These are phyloP conservation scores for Lodderomyces metapsilosis DNA, from an alignment of 1,139 yeast species.

Conservation along the genomic window DNA sequence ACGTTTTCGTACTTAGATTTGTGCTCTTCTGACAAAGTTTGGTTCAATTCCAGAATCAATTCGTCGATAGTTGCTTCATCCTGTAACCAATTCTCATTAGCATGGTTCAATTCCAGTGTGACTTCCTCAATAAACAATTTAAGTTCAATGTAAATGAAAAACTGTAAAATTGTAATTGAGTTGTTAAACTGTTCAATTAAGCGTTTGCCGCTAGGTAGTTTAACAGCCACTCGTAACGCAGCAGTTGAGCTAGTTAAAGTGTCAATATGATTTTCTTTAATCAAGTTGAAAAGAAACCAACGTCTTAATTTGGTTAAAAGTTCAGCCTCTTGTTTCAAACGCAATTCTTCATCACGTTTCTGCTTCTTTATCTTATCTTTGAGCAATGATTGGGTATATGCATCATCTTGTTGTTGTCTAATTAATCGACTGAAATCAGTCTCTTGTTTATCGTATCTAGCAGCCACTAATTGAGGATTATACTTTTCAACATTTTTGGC, in stretches of 20 bases:
- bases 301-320: slow-evolving; percentile 13
- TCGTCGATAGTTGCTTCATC: slow-evolving; percentile 14
- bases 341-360: slow-evolving; percentile 31
- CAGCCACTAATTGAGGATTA: slow-evolving; percentile 52
- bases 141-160: slow-evolving; percentile 65
- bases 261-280: slow-evolving; percentile 16
- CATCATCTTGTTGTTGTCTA: slow-evolving; percentile 58
- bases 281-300: slow-evolving; percentile 15
- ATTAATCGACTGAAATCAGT: slow-evolving; percentile 49
- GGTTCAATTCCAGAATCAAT: slow-evolving; percentile 9
- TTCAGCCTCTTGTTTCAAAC: slow-evolving; percentile 16
- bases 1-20: slow-evolving; percentile 12
- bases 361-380: slow-evolving; percentile 40
- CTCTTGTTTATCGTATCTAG: slow-evolving; percentile 52
- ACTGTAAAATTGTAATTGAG: slow-evolving; percentile 49
- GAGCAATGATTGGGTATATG: slow-evolving; percentile 50
- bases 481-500: slow-evolving; percentile 37
- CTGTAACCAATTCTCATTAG: slow-evolving; percentile 15
- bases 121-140: slow-evolving; percentile 23
- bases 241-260: slow-evolving; percentile 11
- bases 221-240: slow-evolving; percentile 33
- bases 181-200: slow-evolving; percentile 54
- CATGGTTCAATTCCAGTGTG: slow-evolving; percentile 13
- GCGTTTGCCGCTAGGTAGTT: slow-evolving; percentile 58
- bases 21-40: slow-evolving; percentile 10